phyloP scores from a whole-genome alignment of 139 green algal species.

The Eudorina sp. region DNA sequence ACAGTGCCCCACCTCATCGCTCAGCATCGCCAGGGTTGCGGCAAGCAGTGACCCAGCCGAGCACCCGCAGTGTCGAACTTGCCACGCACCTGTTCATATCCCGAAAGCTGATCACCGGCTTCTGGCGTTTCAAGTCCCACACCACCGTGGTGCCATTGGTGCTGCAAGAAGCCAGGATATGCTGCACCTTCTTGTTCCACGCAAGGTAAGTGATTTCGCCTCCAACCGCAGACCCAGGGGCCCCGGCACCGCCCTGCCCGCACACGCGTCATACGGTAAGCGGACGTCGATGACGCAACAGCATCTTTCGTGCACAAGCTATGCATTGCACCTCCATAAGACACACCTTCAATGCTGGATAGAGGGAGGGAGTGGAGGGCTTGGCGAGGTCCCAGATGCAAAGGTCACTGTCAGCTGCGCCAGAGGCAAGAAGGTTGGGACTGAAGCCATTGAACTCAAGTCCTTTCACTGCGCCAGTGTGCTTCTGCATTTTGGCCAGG shows the following conservation, averaged over 20 bases:
- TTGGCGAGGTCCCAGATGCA: conserved; percentile 97
- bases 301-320: background rate
- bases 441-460: conserved; percentile 95
- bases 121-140: conserved; percentile 96
- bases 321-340: background rate
- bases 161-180: conserved; percentile 93
- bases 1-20: no score
- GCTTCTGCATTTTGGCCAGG: conserved; percentile 88
- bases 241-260: conserved; percentile 54
- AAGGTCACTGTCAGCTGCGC: conserved; percentile 91
- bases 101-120: conserved; percentile 91
- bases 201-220: conserved; percentile 88
- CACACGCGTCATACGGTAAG: background rate
- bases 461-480: conserved; percentile 83
- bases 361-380: conserved; percentile 79
- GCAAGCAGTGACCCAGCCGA: no score
- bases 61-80: no score
- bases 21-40: no score
- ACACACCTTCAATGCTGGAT: conserved; percentile 66
- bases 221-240: conserved; percentile 35
- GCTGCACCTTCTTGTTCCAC: conserved; percentile 97
- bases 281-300: background rate
- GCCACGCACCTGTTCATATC: conserved; percentile 76
- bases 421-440: conserved; percentile 94
- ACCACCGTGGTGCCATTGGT: conserved; percentile 84